Base-by-base conservation (phyloP, 2,329 filamentous ascomycete genomes). In the Lomentospora prolificans region DNA sequence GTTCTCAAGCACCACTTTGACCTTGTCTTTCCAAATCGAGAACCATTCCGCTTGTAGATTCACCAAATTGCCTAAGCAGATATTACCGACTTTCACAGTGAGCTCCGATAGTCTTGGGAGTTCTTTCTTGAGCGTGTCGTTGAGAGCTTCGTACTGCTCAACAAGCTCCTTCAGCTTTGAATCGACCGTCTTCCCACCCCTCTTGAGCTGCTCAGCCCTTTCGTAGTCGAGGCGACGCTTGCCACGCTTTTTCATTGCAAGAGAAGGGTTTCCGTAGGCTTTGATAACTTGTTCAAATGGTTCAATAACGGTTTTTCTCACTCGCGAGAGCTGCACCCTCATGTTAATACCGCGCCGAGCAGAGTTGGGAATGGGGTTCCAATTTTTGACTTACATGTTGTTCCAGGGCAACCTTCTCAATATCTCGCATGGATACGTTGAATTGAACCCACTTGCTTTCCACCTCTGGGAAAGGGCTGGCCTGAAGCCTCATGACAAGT, bases 391-490 rank as follows among this genome's bases (percentile, higher is more conserved):
- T 80, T 73, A 91, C 85, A 75, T 96, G 91, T 62, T 92, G 87
- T 58, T 90, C 87, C 22, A 97, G 76, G 3, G 88, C 87, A 60
- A 90, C 82, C 58, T 85, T 87, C 64, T 91, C 85, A 60, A 97
- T 83, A 64, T 96, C 91, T 60, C 88, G 82, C 71, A 95, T 88
- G 31, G 87, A 87, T 64, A 90, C 84, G 61, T 90, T 92, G 70
- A 96, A 94, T 59, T 86, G 88, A 52, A 90, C 87, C 89, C 92
- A 97, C 67, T 95, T 95, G 75, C 87, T 91, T 70, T 96, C 91
- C 41, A 95, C 75, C 67, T 97, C 91, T 0, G 89, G 85, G 67
- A 90, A 84, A 57, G 80, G 83, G 52, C 86, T 87, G 10, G 85
- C 85, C 61, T 84, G 80, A 31, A 84, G 70, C 39, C 82, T 84